Percentiles rank a stretch among this genome's conserved stretches.
Conservation (phyloP, 2,329 filamentous ascomycete species). For the Neofusicoccum ribis region DNA sequence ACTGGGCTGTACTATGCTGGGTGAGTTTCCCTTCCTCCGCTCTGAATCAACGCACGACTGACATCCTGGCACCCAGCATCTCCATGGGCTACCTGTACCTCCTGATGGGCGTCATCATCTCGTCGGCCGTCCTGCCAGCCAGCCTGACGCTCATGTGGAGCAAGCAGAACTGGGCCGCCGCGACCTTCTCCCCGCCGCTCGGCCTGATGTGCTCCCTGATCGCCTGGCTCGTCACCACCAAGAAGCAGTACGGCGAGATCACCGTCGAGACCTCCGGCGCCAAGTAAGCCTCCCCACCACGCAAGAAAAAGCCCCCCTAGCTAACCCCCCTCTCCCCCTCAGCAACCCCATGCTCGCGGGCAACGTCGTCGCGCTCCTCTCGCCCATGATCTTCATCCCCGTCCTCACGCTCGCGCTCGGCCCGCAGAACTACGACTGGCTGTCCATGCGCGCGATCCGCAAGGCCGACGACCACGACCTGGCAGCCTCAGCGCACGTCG, state of each 20-base stretch:
- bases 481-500: slow-evolving; percentile 54
- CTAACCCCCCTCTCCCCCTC: neutral
- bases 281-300: neutral
- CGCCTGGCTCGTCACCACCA: slow-evolving; percentile 76
- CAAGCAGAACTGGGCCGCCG: slow-evolving; percentile 74
- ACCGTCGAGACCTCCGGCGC: slow-evolving; percentile 74
- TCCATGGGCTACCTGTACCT: slow-evolving; percentile 88
- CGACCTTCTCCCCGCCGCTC: slow-evolving; percentile 67
- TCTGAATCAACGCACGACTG: neutral
- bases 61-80: slow-evolving; percentile 51
- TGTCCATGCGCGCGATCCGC: slow-evolving; percentile 77
- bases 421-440: slow-evolving; percentile 81
- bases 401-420: slow-evolving; percentile 71
- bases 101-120: slow-evolving; percentile 90
- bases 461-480: slow-evolving; percentile 76
- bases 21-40: slow-evolving; percentile 23
- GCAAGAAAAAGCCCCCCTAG: slow-evolving; percentile 43
- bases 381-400: slow-evolving; percentile 72
- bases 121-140: slow-evolving; percentile 78
- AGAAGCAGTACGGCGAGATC: slow-evolving; percentile 67
- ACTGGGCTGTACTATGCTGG: slow-evolving; percentile 60
- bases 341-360: slow-evolving; percentile 74
- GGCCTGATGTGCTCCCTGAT: slow-evolving; percentile 69
- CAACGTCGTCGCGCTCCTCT: slow-evolving; percentile 79
- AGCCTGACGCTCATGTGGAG: slow-evolving; percentile 79